A percentile compares a stretch with the other conserved stretches of the same genome.
These are phyloP conservation scores for Naganishia vaughanmartiniae DNA, from an alignment of 768 basidiomycete species.

Conservation along the genomic window DNA sequence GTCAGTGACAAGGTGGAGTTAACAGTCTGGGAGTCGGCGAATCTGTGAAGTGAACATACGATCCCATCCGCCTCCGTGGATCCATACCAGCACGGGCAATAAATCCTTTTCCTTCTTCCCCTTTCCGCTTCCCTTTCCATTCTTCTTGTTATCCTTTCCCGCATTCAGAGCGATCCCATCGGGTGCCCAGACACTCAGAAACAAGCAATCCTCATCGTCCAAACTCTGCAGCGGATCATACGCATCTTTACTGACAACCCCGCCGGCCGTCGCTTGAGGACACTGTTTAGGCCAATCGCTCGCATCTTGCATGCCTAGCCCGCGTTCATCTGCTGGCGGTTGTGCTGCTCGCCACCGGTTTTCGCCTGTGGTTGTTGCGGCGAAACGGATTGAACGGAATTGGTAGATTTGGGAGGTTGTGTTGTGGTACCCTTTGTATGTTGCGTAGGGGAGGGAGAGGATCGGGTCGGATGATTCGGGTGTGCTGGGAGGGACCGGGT, in stretches of 20 bases:
- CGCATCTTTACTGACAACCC: constrained; percentile 14
- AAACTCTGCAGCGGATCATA: constrained; percentile 27
- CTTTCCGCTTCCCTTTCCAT: background rate
- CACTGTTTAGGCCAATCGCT: constrained; percentile 24
- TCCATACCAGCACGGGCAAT: constrained; percentile 30
- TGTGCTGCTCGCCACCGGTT: constrained; percentile 27
- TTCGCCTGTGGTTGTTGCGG: background rate
- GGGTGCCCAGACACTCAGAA: constrained; percentile 20
- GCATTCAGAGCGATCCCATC: background rate
- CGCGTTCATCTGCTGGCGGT: background rate
- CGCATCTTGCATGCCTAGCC: constrained; percentile 13
- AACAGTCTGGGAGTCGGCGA: background rate
- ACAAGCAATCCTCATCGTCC: constrained; percentile 30
- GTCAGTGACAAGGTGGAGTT: too few relatives aligned
- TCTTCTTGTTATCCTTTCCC: background rate
- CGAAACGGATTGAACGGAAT: constrained; percentile 13
- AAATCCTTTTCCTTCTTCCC: constrained; percentile 18
- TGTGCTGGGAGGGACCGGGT: background rate
- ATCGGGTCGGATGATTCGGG: background rate
- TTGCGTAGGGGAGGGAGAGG: constrained; percentile 24
- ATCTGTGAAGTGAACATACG: constrained; percentile 8
- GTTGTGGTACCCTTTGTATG: constrained; percentile 29
- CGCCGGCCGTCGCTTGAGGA: constrained; percentile 25
- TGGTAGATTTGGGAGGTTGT: constrained; percentile 15
- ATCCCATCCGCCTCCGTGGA: constrained; percentile 31